These are phyloP conservation scores for Zygosaccharomyces bailii DNA, from an alignment of 805 yeast genomes.

Conservation along the genomic window DNA sequence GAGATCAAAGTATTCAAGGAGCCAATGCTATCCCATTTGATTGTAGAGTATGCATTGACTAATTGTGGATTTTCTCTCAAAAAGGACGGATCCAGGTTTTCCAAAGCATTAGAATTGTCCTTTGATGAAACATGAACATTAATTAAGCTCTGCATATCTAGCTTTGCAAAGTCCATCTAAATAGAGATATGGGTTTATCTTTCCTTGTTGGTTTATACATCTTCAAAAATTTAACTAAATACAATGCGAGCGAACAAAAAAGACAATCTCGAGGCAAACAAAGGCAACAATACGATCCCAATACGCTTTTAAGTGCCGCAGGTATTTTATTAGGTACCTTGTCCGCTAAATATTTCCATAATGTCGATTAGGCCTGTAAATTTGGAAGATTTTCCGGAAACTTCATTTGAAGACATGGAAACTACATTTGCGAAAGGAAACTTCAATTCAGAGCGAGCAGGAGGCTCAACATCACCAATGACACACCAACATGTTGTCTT, in stretches of 20 bases:
- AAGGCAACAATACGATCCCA: background rate
- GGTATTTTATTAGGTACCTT: no score
- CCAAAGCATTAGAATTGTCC: slow-evolving; percentile 6
- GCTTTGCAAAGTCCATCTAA: background rate
- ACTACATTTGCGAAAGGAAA: slow-evolving; percentile 23
- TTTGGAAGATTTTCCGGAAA: slow-evolving; percentile 26
- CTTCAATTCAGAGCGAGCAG: slow-evolving; percentile 1
- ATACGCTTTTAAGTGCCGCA: background rate
- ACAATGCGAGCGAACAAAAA: background rate
- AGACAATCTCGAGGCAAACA: background rate
- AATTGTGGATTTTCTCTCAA: slow-evolving; percentile 28
- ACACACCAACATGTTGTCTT: slow-evolving; percentile 7
- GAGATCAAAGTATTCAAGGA: slow-evolving; percentile 42
- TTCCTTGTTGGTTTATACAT: background rate
- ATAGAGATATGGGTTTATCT: background rate
- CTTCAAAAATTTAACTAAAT: background rate
- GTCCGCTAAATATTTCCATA: background rate
- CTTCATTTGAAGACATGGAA: slow-evolving; percentile 35
- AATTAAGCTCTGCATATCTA: background rate
- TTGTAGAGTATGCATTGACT: slow-evolving; percentile 21
- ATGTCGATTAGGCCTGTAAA: slow-evolving; percentile 25
- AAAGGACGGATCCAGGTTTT: slow-evolving; percentile 27
- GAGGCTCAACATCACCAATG: slow-evolving; percentile 13
- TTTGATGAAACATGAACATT: background rate
- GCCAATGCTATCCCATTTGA: slow-evolving; percentile 35